A percentile compares a stretch with the other conserved stretches of the same genome.
Evolutionary conservation across 2,329 filamentous ascomycete genomes (phyloP).

Genomic region (Calonectria multiphialidica): DNA sequence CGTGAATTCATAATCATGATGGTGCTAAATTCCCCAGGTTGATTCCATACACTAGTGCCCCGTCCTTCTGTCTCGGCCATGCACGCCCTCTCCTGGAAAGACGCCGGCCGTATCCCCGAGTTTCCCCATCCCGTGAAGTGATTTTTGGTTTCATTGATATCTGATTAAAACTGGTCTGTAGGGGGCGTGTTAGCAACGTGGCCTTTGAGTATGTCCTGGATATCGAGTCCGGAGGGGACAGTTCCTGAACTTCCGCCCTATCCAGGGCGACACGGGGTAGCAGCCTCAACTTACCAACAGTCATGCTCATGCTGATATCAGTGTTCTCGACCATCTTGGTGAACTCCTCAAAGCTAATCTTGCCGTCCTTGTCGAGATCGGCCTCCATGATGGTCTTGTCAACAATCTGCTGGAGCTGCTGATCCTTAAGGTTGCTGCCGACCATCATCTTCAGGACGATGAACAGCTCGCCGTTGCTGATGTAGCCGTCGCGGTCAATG

Average conservation of each 20-base stretch:
- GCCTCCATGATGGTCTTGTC: conserved; percentile 99
- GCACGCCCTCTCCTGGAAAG: conserved; percentile 13
- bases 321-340: conserved; percentile 99
- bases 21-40: conserved; percentile 41
- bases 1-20: conserved; percentile 43
- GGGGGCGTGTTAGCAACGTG: conserved; percentile 19
- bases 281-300: conserved; percentile 66
- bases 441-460: conserved; percentile 99
- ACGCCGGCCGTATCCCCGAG: conserved; percentile 6
- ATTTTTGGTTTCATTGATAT: not conserved
- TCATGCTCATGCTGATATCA: conserved; percentile 81
- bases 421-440: conserved; percentile 97
- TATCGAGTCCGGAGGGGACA: not conserved
- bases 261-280: not conserved
- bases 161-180: conserved; percentile 39
- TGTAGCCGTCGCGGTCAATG: conserved; percentile 98
- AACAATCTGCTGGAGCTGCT: conserved; percentile 98
- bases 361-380: conserved; percentile 93
- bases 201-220: not conserved
- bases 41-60: conserved; percentile 23
- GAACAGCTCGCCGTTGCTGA: conserved; percentile 98
- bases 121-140: conserved; percentile 14
- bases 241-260: not conserved
- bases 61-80: conserved; percentile 12
- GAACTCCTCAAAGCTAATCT: conserved; percentile 99